These are phyloP conservation scores for Simmondsia chinensis DNA, from an alignment of 148 eudicot genomes.

Conservation along the genomic window DNA sequence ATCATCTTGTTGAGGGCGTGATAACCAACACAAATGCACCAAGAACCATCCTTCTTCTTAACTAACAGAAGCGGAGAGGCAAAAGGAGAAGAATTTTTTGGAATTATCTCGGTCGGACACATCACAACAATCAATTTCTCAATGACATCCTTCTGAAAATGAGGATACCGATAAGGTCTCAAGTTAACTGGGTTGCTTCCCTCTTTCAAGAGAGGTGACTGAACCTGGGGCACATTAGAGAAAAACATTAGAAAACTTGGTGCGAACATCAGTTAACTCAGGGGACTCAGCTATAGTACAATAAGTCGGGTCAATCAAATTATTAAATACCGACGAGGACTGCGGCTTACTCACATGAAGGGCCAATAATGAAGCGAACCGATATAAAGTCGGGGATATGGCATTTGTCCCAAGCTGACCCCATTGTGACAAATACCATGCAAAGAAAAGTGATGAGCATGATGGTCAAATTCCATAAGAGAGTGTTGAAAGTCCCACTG, in stretches of 20 bases:
- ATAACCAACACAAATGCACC: too few relatives aligned
- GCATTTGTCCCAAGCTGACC: too few relatives aligned
- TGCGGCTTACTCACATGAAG: too few relatives aligned
- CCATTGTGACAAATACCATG: neutral
- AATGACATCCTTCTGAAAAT: neutral
- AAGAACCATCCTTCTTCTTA: too few relatives aligned
- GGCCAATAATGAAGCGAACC: too few relatives aligned
- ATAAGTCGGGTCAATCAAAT: too few relatives aligned
- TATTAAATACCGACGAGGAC: too few relatives aligned
- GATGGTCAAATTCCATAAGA: neutral
- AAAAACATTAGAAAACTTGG: too few relatives aligned
- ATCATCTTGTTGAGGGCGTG: too few relatives aligned
- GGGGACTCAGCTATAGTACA: too few relatives aligned
- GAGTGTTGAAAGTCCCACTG: neutral
- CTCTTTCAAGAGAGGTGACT: neutral
- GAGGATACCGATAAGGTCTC: neutral
- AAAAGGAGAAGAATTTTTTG: neutral
- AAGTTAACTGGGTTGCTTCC: neutral
- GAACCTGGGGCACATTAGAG: neutral
- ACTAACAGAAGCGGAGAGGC: neutral
- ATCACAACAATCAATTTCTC: neutral
- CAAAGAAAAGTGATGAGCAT: neutral
- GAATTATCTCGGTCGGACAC: neutral
- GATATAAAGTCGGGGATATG: too few relatives aligned
- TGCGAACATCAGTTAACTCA: too few relatives aligned